These are phyloP conservation scores for Volvox africanus DNA, from an alignment of 139 green algal species.

Conservation along the genomic window DNA sequence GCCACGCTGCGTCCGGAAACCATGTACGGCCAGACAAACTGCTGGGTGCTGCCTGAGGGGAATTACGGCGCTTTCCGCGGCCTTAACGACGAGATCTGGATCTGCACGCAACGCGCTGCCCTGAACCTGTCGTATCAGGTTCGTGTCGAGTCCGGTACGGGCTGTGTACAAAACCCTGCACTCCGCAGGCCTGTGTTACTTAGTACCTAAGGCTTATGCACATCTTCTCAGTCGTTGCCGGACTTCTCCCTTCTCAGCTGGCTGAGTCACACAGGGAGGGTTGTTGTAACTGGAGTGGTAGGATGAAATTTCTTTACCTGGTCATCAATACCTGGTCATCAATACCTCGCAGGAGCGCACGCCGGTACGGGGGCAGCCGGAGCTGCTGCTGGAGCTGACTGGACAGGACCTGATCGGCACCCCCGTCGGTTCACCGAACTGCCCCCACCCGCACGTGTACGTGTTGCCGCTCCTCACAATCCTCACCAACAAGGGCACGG, in stretches of 20 bases:
- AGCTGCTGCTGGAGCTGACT: constrained; percentile 86
- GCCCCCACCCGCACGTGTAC: constrained; percentile 86
- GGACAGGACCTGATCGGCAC: constrained; percentile 95
- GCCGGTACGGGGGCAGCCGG: constrained; percentile 76
- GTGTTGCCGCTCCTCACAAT: constrained; percentile 98
- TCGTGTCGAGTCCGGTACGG: not conserved
- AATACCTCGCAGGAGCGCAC: constrained; percentile 55
- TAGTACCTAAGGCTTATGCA: too few species aligned
- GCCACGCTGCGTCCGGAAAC: constrained; percentile 98
- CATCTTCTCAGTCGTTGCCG: too few species aligned
- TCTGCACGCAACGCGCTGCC: constrained; percentile 91
- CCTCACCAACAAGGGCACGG: constrained; percentile 97
- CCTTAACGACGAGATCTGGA: constrained; percentile 87
- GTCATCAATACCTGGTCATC: too few species aligned
- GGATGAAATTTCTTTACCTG: too few species aligned
- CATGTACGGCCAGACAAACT: constrained; percentile 99
- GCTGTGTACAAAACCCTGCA: too few species aligned
- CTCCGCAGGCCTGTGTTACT: too few species aligned
- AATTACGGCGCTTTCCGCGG: constrained; percentile 92
- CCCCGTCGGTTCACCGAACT: constrained; percentile 82
- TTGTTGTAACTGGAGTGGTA: too few species aligned
- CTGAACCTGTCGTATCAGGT: constrained; percentile 96
- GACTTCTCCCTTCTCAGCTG: too few species aligned
- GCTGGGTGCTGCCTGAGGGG: constrained; percentile 96
- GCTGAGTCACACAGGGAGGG: too few species aligned